phyloP scores from a whole-genome alignment of 352 stramenopile species.

The Phytophthora citrophthora region DNA sequence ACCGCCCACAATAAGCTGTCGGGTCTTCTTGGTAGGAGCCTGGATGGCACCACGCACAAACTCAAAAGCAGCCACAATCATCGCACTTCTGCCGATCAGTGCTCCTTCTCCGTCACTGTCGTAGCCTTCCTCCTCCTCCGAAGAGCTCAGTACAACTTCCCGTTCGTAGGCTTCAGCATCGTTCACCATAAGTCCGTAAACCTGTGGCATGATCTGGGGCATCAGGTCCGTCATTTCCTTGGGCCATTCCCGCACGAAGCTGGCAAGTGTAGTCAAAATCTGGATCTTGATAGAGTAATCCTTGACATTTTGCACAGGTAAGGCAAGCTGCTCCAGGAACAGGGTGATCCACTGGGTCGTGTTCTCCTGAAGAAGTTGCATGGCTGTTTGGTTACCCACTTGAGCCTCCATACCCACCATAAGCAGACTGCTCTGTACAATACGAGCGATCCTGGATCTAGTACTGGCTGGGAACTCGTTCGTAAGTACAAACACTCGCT shows the following conservation, averaged over 20 bases:
- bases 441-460: slow-evolving; percentile 65
- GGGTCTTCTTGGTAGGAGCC: slow-evolving; percentile 83
- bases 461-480: slow-evolving; percentile 58
- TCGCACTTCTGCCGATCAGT: slow-evolving; percentile 65
- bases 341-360: slow-evolving; percentile 74
- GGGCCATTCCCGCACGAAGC: slow-evolving; percentile 85
- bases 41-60: slow-evolving; percentile 77
- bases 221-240: slow-evolving; percentile 80
- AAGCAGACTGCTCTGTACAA: slow-evolving; percentile 78
- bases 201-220: slow-evolving; percentile 73
- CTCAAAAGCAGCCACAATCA: slow-evolving; percentile 78
- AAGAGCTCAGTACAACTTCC: slow-evolving; percentile 57
- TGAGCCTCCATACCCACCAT: slow-evolving; percentile 88
- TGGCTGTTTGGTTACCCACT: slow-evolving; percentile 64
- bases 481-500: slow-evolving; percentile 58
- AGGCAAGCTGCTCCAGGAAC: slow-evolving; percentile 60
- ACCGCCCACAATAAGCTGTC: slow-evolving; percentile 54
- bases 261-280: slow-evolving; percentile 72
- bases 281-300: slow-evolving; percentile 81
- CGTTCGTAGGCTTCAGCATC: slow-evolving; percentile 59
- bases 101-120: slow-evolving; percentile 80
- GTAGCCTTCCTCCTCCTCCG: slow-evolving; percentile 71
- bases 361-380: slow-evolving; percentile 70
- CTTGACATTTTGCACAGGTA: slow-evolving; percentile 53
- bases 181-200: slow-evolving; percentile 62